A percentile compares a stretch with the other conserved stretches of the same genome.
These are phyloP conservation scores for Yamadazyma pseudoaaseri DNA, from an alignment of 1,139 yeast species.

Conservation along the genomic window DNA sequence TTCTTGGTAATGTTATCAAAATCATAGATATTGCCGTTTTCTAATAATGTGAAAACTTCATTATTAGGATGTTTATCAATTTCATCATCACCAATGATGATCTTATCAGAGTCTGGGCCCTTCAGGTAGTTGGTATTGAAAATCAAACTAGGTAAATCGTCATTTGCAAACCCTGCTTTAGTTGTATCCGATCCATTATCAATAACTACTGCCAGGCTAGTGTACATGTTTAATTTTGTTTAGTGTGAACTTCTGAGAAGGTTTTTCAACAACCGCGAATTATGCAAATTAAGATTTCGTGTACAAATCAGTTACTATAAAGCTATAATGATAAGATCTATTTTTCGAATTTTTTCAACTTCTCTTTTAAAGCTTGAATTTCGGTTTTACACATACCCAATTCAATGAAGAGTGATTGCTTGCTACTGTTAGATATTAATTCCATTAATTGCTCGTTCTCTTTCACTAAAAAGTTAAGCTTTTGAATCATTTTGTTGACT, in stretches of 20 bases:
- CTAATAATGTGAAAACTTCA: slow-evolving; percentile 62
- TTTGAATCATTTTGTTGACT: slow-evolving; percentile 70
- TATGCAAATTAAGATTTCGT: background rate
- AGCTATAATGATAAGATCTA: too few species aligned
- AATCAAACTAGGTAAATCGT: slow-evolving; percentile 59
- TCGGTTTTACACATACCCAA: slow-evolving; percentile 52
- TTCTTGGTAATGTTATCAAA: slow-evolving; percentile 59
- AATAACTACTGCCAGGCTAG: slow-evolving; percentile 54
- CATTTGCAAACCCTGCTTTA: slow-evolving; percentile 69
- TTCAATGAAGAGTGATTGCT: slow-evolving; percentile 70
- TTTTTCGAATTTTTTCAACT: slow-evolving; percentile 9
- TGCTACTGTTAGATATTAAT: slow-evolving; percentile 69
- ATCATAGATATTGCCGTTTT: slow-evolving; percentile 65
- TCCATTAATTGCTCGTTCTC: slow-evolving; percentile 74
- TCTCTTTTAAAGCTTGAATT: slow-evolving; percentile 10
- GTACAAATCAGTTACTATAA: background rate
- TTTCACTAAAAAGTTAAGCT: slow-evolving; percentile 57
- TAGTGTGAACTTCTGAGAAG: background rate
- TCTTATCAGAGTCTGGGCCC: slow-evolving; percentile 22
- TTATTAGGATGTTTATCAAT: slow-evolving; percentile 39
- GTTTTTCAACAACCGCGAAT: background rate
- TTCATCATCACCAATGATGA: slow-evolving; percentile 52
- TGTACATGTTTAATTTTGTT: slow-evolving; percentile 7
- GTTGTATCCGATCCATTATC: slow-evolving; percentile 68
- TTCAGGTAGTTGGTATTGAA: slow-evolving; percentile 57